Evolutionary conservation across 2,329 filamentous ascomycete species (phyloP).

Genomic region (Alternaria brassicae): DNA sequence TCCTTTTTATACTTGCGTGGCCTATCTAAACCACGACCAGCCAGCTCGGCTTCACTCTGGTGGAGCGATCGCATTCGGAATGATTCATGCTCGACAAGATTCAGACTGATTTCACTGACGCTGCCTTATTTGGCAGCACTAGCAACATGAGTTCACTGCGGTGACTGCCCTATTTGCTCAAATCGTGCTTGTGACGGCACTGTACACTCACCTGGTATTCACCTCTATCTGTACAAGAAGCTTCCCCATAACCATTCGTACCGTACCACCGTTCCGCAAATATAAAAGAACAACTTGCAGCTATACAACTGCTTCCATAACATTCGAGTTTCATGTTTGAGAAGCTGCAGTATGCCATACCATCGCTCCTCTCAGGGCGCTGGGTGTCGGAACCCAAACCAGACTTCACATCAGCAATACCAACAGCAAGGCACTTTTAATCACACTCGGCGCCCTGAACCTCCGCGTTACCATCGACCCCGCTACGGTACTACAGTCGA

Average conservation of each 20-base stretch:
- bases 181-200: not conserved
- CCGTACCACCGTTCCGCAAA: not conserved
- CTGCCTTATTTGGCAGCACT: not conserved
- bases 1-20: not conserved
- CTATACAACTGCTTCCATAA: not conserved
- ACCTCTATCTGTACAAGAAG: not conserved
- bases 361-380: not conserved
- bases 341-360: not conserved
- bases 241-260: not conserved
- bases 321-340: not conserved
- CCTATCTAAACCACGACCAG: not conserved
- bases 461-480: conserved; percentile 14
- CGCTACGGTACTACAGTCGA: conserved; percentile 1
- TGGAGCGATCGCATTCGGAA: not conserved
- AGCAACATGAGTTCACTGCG: not conserved
- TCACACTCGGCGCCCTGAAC: conserved; percentile 2
- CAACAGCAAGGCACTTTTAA: not conserved
- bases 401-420: not conserved
- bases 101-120: not conserved
- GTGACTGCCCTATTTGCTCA: not conserved
- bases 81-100: not conserved
- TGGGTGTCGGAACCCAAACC: not conserved
- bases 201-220: not conserved
- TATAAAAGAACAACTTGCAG: not conserved
- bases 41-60: not conserved